A percentile compares a stretch with the other conserved stretches of the same genome.
phyloP scores from a whole-genome alignment of 352 stramenopile genomes.

The Globisporangium ultimum region DNA sequence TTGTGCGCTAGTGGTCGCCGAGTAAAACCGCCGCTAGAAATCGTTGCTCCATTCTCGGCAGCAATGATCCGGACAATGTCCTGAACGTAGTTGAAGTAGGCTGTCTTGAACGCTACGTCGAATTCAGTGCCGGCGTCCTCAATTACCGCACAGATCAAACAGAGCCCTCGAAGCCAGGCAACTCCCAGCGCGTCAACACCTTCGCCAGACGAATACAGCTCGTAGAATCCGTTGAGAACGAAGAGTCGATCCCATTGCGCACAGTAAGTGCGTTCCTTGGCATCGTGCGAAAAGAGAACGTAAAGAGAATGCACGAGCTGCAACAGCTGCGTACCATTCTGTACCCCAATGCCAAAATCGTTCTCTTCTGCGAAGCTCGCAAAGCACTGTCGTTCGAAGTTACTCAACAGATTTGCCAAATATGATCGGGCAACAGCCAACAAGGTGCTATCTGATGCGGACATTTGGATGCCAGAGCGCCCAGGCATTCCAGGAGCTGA shows the following conservation, averaged over 20 bases:
- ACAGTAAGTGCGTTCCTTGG: background rate
- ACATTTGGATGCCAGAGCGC: background rate
- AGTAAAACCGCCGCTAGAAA: slow-evolving; percentile 28
- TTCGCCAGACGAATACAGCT: background rate
- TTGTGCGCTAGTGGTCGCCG: slow-evolving; percentile 14
- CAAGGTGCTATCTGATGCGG: background rate
- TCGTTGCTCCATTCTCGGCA: slow-evolving; percentile 24
- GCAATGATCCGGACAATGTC: slow-evolving; percentile 20
- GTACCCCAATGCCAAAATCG: background rate
- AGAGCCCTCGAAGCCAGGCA: slow-evolving; percentile 5
- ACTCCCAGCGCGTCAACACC: background rate
- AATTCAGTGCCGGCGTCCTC: background rate
- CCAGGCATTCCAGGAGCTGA: background rate
- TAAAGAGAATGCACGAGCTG: slow-evolving; percentile 14
- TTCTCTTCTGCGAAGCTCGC: background rate
- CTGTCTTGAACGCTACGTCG: slow-evolving; percentile 18
- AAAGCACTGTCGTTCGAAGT: background rate
- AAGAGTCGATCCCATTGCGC: slow-evolving; percentile 13
- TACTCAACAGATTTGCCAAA: slow-evolving; percentile 8
- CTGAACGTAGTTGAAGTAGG: slow-evolving; percentile 26
- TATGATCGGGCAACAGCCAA: slow-evolving; percentile 9
- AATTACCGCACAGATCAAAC: background rate
- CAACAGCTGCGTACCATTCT: slow-evolving; percentile 10
- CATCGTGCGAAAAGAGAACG: slow-evolving; percentile 10
- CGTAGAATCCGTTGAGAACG: background rate